Evolutionary conservation across 1,284 basidiomycete genomes (phyloP), one percentile per base, ranked within the genome.

Genomic region (Inonotus obliquus): DNA sequence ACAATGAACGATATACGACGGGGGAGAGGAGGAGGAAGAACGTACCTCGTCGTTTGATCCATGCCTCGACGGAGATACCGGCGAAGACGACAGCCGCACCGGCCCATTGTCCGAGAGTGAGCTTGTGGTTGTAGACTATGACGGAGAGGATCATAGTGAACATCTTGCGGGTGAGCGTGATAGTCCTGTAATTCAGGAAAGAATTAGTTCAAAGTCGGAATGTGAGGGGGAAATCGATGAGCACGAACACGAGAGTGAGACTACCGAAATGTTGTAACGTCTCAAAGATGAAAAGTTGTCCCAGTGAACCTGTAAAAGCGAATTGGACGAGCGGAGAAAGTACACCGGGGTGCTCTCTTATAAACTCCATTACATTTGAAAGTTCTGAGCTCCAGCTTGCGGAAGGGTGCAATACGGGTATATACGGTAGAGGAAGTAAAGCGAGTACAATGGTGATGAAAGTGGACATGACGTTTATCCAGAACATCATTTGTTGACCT

Each of bases 401-500:
- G 19, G 80, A 81, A 0, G 85, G 87, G 68, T 89, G 89, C 63
- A 87, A 79, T 64, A 86, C 85, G n/a, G 86, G 89, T 65, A 92
- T 89, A 66, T 88, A 82, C 2, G 89, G 86, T 39, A 89, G 75
- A 1, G 88, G 86, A 25, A 94, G 80, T 2, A 87, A 73, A 11
- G 88, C 85, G 38, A 94, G 80, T 38, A 83, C 71, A 4, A 82
- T 75, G 7, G 87, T 86, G 64, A 94, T 74, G 41, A 85, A 53
- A 1, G 92, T 91, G 72, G 89, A 89, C 75, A 94, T 88, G 32
- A 88, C 70, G 73, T 96, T 96, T 75, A 98, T 98, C 85, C 89
- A 96, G 72, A 99, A 89, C 97, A 99, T 99, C 95, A 99, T 98
- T 73, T 99, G 96, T 72, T 97, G 95, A 3, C 97, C 97, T 0